Conservation (phyloP, 257 asterid species). For the Solanum microdontum region DNA sequence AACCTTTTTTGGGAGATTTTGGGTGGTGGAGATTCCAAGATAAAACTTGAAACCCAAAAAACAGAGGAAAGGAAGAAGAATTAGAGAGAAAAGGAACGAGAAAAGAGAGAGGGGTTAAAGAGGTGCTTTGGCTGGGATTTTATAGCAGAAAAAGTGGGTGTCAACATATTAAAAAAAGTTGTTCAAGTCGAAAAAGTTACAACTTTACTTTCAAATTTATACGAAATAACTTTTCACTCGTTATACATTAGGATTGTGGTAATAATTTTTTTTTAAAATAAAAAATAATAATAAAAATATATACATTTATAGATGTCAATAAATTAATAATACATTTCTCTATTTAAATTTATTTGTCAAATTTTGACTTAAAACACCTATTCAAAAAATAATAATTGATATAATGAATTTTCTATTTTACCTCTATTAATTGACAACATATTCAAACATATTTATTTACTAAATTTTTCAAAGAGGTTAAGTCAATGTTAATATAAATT, state of each 20-base stretch:
- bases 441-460: no score
- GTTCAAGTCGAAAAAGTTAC: background rate
- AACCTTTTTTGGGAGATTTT: background rate
- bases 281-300: no score
- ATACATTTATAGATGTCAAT: no score
- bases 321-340: no score
- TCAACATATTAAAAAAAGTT: background rate
- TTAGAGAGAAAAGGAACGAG: slow-evolving; percentile 10
- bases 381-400: no score
- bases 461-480: no score
- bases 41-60: background rate
- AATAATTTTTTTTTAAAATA: no score
- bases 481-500: no score
- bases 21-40: background rate
- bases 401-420: no score
- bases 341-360: no score
- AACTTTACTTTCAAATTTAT: background rate
- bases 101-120: slow-evolving; percentile 27
- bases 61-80: background rate
- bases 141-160: slow-evolving; percentile 29
- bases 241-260: background rate
- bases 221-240: background rate
- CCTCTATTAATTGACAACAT: no score
- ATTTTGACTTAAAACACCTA: no score
- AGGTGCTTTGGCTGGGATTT: slow-evolving; percentile 25